phyloP scores from a whole-genome alignment of 2,329 filamentous ascomycete genomes.

The Botryotinia calthae region DNA sequence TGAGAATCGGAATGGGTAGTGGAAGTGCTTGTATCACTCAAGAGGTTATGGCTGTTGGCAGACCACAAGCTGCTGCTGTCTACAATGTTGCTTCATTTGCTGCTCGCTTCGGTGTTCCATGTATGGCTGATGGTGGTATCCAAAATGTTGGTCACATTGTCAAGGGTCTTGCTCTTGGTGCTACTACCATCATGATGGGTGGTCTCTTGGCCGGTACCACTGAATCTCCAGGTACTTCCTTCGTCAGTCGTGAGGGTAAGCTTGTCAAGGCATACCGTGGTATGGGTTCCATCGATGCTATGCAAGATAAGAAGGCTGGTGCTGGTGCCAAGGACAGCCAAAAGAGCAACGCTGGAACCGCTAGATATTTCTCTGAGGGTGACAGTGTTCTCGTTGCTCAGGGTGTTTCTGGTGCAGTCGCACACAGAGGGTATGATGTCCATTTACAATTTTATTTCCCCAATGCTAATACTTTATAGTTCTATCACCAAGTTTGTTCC shows the following conservation, averaged over 20 bases:
- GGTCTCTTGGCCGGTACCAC: slow-evolving; percentile 95
- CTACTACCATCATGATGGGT: slow-evolving; percentile 98
- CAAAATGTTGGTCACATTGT: slow-evolving; percentile 99
- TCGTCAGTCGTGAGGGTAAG: slow-evolving; percentile 93
- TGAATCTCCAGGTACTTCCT: slow-evolving; percentile 94
- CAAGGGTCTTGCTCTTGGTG: slow-evolving; percentile 92
- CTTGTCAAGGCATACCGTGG: slow-evolving; percentile 98
- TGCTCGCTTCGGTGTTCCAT: slow-evolving; percentile 89
- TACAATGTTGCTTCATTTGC: slow-evolving; percentile 88
- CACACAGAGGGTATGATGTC: slow-evolving; percentile 61
- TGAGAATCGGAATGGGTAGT: slow-evolving; percentile 98
- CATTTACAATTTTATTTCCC: background rate
- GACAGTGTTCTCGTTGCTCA: slow-evolving; percentile 94
- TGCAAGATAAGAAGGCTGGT: slow-evolving; percentile 98
- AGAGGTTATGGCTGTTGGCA: slow-evolving; percentile 98
- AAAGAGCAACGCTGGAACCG: slow-evolving; percentile 89
- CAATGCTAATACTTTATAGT: slow-evolving; percentile 21
- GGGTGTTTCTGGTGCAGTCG: slow-evolving; percentile 85
- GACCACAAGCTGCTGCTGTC: slow-evolving; percentile 91
- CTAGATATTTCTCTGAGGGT: slow-evolving; percentile 96
- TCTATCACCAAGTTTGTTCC: slow-evolving; percentile 94
- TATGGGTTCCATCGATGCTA: slow-evolving; percentile 98
- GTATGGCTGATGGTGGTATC: slow-evolving; percentile 95
- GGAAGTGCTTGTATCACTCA: slow-evolving; percentile 98
- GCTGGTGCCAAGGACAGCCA: slow-evolving; percentile 72